Conservation (phyloP, 73 alveolate species). For the Stentor roeselii region DNA sequence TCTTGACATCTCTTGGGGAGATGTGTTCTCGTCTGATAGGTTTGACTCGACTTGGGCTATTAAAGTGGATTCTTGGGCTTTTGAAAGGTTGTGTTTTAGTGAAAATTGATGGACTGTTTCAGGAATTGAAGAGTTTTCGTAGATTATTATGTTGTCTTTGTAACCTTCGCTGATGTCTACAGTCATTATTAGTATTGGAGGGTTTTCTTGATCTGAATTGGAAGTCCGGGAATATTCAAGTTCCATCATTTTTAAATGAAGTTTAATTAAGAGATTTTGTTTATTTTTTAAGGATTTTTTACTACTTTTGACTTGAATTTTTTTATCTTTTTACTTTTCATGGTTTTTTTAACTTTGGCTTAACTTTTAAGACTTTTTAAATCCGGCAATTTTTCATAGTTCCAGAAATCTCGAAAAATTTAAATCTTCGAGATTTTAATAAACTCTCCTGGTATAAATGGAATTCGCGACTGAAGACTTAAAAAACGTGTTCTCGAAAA, state of each 20-base stretch:
- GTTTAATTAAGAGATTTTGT: too few species aligned
- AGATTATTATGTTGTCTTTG: background rate
- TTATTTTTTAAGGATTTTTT: too few species aligned
- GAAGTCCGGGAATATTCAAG: too few species aligned
- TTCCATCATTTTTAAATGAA: too few species aligned
- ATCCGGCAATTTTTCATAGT: too few species aligned
- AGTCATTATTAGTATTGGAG: background rate
- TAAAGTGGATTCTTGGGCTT: background rate
- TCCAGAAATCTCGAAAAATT: too few species aligned
- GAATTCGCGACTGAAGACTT: conserved; percentile 7
- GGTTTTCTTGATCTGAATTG: background rate
- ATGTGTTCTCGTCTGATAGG: background rate
- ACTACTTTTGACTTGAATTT: too few species aligned
- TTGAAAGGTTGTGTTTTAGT: background rate
- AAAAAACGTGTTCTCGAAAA: conserved; percentile 4
- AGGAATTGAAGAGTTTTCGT: background rate
- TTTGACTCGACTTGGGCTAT: background rate
- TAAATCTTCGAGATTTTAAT: too few species aligned
- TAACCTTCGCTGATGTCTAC: background rate
- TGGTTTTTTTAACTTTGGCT: too few species aligned
- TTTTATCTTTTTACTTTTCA: too few species aligned
- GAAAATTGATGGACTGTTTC: background rate
- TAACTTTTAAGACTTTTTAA: too few species aligned
- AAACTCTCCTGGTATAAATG: too few species aligned
- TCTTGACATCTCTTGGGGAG: background rate